phyloP scores from a whole-genome alignment of 2,329 filamentous ascomycete species.

The Akanthomyces muscarius region DNA sequence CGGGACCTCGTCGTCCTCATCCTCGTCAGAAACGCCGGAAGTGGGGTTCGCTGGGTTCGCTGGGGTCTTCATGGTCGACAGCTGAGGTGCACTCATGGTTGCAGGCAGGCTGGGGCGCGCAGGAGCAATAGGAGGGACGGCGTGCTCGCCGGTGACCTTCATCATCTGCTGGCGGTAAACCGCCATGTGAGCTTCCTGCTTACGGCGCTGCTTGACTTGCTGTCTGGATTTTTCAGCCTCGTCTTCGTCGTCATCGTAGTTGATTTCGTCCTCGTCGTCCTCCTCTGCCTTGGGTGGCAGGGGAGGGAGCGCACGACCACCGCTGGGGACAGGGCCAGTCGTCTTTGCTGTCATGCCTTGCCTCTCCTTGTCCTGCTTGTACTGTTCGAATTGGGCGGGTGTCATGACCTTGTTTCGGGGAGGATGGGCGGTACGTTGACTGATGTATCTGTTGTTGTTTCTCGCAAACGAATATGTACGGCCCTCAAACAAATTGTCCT shows the following conservation, averaged over 20 bases:
- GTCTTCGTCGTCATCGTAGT: slow-evolving; percentile 73
- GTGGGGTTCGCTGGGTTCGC: slow-evolving; percentile 34
- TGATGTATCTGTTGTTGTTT: slow-evolving; percentile 32
- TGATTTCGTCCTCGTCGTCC: slow-evolving; percentile 59
- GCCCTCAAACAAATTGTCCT: slow-evolving; percentile 55
- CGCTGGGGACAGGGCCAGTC: slow-evolving; percentile 25
- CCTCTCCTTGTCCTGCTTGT: slow-evolving; percentile 70
- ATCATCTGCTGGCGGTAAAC: slow-evolving; percentile 95
- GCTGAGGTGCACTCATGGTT: slow-evolving; percentile 60
- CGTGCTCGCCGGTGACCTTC: slow-evolving; percentile 80
- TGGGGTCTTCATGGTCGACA: slow-evolving; percentile 38
- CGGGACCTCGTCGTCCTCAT: slow-evolving; percentile 87
- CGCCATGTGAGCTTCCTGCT: slow-evolving; percentile 85
- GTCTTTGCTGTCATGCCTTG: slow-evolving; percentile 42
- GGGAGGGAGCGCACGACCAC: background rate
- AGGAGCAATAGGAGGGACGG: slow-evolving; percentile 27
- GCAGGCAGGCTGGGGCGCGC: slow-evolving; percentile 53
- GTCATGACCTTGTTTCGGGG: slow-evolving; percentile 80
- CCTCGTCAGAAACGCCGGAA: slow-evolving; percentile 73
- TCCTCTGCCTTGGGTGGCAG: slow-evolving; percentile 41
- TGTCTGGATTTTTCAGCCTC: slow-evolving; percentile 71
- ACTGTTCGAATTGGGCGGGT: slow-evolving; percentile 78
- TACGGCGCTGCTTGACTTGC: slow-evolving; percentile 71
- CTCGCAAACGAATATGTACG: slow-evolving; percentile 37
- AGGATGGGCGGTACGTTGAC: slow-evolving; percentile 33